Evolutionary conservation across 352 stramenopile species (phyloP).

Genomic region (Pythium folliculosum): DNA sequence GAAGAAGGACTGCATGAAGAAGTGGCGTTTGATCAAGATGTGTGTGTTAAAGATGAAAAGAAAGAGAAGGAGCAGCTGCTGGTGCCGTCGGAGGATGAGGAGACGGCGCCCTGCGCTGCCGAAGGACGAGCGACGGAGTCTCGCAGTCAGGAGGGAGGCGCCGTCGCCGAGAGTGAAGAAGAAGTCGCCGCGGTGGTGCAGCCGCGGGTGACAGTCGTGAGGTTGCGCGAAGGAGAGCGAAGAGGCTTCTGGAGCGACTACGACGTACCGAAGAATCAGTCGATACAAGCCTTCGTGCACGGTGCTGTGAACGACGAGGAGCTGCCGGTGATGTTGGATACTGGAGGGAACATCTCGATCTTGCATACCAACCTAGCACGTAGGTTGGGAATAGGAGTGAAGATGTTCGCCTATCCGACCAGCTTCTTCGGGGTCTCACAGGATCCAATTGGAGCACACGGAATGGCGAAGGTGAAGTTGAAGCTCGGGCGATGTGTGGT

Average conservation of each 20-base stretch:
- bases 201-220: neutral
- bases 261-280: slow-evolving; percentile 3
- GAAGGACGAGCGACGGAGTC: too few relatives aligned
- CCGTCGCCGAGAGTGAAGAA: neutral
- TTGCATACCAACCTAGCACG: slow-evolving; percentile 25
- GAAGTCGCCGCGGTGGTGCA: too few relatives aligned
- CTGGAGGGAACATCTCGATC: slow-evolving; percentile 18
- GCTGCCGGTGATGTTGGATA: slow-evolving; percentile 26
- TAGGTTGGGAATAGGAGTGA: slow-evolving; percentile 17
- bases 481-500: slow-evolving; percentile 7
- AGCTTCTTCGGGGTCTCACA: slow-evolving; percentile 22
- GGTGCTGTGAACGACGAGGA: slow-evolving; percentile 6
- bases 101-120: too few relatives aligned
- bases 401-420: slow-evolving; percentile 15
- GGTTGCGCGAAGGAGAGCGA: slow-evolving; percentile 1
- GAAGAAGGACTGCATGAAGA: too few relatives aligned
- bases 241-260: slow-evolving; percentile 20
- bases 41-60: neutral
- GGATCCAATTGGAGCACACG: slow-evolving; percentile 11
- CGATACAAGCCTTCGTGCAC: slow-evolving; percentile 17
- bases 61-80: neutral
- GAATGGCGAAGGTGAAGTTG: slow-evolving; percentile 14
- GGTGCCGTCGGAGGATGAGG: too few relatives aligned
- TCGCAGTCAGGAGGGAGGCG: too few relatives aligned
- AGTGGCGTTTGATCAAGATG: neutral